phyloP scores from a whole-genome alignment of 495 filamentous ascomycete genomes.

The Penicillium arizonense region DNA sequence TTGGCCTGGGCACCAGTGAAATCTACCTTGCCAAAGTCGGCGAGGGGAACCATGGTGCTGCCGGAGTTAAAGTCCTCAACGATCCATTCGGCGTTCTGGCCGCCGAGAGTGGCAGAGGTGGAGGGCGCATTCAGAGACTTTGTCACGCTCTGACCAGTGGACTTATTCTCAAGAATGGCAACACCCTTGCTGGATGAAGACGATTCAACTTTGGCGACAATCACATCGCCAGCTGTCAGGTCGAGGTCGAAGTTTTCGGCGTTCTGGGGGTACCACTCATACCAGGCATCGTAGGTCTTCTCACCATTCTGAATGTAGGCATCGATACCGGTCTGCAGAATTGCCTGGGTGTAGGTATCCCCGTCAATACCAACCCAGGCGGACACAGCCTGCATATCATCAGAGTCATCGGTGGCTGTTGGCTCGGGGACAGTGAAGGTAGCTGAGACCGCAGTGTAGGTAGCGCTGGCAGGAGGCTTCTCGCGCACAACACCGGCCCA shows the following conservation, averaged over 20 bases:
- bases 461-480: slow-evolving; percentile 36
- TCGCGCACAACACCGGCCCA: slow-evolving; percentile 59
- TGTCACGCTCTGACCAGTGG: slow-evolving; percentile 52
- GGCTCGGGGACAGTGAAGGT: slow-evolving; percentile 56
- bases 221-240: slow-evolving; percentile 53
- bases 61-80: slow-evolving; percentile 60
- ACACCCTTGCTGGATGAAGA: slow-evolving; percentile 47
- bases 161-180: slow-evolving; percentile 55
- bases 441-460: slow-evolving; percentile 52
- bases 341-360: slow-evolving; percentile 54
- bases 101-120: slow-evolving; percentile 33
- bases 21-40: slow-evolving; percentile 49
- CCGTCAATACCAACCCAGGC: slow-evolving; percentile 68
- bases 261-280: slow-evolving; percentile 62
- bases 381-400: slow-evolving; percentile 45
- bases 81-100: slow-evolving; percentile 63
- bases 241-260: slow-evolving; percentile 55
- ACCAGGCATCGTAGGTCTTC: slow-evolving; percentile 56
- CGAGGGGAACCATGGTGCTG: slow-evolving; percentile 47
- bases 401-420: slow-evolving; percentile 33
- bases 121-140: slow-evolving; percentile 46
- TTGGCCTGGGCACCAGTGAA: slow-evolving; percentile 47
- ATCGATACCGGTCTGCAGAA: slow-evolving; percentile 62
- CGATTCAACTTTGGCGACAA: slow-evolving; percentile 53
- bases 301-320: slow-evolving; percentile 44